Conservation (phyloP, 1,284 basidiomycete genomes). For the Mycocalia duriaeana region DNA sequence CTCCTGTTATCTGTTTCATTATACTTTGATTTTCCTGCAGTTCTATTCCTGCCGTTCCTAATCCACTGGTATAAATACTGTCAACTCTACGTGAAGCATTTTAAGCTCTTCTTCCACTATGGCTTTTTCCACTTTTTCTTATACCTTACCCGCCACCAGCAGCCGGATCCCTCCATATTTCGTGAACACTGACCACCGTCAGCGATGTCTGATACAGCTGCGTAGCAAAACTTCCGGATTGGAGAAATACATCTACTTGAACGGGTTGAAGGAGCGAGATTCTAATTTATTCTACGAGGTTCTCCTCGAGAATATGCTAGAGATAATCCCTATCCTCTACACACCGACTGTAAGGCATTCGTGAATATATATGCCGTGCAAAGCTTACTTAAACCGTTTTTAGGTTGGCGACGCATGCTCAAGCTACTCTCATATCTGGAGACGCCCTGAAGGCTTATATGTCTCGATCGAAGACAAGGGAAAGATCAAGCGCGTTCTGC, state of each 20-base stretch:
- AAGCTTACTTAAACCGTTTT: too few relatives aligned
- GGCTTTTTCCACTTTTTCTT: constrained; percentile 11
- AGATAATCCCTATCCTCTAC: constrained; percentile 64
- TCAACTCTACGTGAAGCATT: constrained; percentile 6
- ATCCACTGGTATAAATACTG: too few relatives aligned
- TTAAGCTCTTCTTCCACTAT: constrained; percentile 7
- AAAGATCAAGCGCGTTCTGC: constrained; percentile 53
- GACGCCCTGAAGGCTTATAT: constrained; percentile 67
- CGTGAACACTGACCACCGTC: constrained; percentile 47
- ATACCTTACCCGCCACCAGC: constrained; percentile 6
- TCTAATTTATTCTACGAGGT: constrained; percentile 63
- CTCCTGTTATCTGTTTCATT: too few relatives aligned
- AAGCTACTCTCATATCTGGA: constrained; percentile 72
- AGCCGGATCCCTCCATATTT: constrained; percentile 47
- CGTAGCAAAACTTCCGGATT: constrained; percentile 52
- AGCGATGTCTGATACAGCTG: constrained; percentile 56
- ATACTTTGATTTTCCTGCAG: too few relatives aligned
- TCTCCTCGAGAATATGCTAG: constrained; percentile 51
- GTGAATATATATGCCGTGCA: not conserved
- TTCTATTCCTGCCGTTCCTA: constrained; percentile 12
- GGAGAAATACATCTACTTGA: constrained; percentile 71
- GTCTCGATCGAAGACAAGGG: constrained; percentile 73
- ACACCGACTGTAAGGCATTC: constrained; percentile 55
- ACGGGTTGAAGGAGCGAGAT: constrained; percentile 59
- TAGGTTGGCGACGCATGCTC: constrained; percentile 78